Evolutionary conservation across 2,329 filamentous ascomycete genomes (phyloP).

Genomic region (Nemania abortiva): DNA sequence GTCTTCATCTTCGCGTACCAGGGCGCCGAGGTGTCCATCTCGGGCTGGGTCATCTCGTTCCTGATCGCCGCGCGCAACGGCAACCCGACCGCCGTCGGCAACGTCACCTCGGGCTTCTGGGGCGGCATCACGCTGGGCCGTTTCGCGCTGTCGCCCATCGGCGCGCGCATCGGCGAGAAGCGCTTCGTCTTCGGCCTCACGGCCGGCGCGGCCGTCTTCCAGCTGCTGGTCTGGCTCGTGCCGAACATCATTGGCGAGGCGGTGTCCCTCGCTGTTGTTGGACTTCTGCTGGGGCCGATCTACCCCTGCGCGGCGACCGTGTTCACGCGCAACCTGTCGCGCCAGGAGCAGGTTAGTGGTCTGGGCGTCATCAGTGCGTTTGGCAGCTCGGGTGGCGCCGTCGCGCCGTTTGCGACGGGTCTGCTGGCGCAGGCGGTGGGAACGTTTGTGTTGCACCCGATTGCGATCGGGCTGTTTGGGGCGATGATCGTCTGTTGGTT

Average conservation of each 20-base stretch:
- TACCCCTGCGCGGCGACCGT: conserved; percentile 79
- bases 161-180: conserved; percentile 77
- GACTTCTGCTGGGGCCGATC: conserved; percentile 80
- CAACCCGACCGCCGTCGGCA: conserved; percentile 78
- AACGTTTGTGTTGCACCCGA: conserved; percentile 74
- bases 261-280: conserved; percentile 76
- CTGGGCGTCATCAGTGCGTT: conserved; percentile 77
- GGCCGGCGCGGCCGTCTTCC: conserved; percentile 72
- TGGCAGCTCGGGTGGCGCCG: conserved; percentile 75
- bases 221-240: conserved; percentile 82
- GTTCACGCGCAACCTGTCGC: conserved; percentile 70
- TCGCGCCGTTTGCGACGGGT: conserved; percentile 75
- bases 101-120: conserved; percentile 81
- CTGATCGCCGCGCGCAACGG: conserved; percentile 79
- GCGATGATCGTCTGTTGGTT: conserved; percentile 77
- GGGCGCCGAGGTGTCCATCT: conserved; percentile 85
- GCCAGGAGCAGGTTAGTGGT: conserved; percentile 70
- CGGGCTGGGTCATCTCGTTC: conserved; percentile 89
- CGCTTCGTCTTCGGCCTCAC: conserved; percentile 73
- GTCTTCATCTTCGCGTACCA: conserved; percentile 90
- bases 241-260: conserved; percentile 80
- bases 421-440: conserved; percentile 71
- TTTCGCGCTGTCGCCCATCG: conserved; percentile 75
- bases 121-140: conserved; percentile 81
- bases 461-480: conserved; percentile 74